Conservation (phyloP, 2,329 filamentous ascomycete species). For the Fusarium palustre region DNA sequence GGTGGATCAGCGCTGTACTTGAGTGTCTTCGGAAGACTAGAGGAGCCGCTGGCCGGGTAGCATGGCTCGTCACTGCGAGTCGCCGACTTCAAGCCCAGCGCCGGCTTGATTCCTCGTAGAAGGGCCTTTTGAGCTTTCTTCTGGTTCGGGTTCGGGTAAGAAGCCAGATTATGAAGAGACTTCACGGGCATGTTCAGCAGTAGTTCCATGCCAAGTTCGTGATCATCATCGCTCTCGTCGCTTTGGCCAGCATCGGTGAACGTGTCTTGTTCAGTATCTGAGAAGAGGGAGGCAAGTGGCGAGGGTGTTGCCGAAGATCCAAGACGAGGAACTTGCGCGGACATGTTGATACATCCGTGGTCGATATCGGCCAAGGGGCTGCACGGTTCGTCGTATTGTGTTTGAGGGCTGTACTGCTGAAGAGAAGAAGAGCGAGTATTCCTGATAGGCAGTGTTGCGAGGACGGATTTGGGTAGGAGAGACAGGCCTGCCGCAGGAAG, state of each 20-base stretch:
- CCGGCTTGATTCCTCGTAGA: slow-evolving; percentile 48
- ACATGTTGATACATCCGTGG: slow-evolving; percentile 45
- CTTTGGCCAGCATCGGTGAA: slow-evolving; percentile 42
- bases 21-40: slow-evolving; percentile 19
- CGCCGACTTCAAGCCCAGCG: slow-evolving; percentile 25
- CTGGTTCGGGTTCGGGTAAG: slow-evolving; percentile 67
- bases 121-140: slow-evolving; percentile 63
- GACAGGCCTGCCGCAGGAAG: slow-evolving; percentile 49
- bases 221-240: slow-evolving; percentile 49
- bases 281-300: slow-evolving; percentile 35
- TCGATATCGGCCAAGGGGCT: slow-evolving; percentile 53
- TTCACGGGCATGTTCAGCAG: slow-evolving; percentile 59
- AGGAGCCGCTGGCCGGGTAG: slow-evolving; percentile 13
- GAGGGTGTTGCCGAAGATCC: slow-evolving; percentile 46
- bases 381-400: slow-evolving; percentile 65
- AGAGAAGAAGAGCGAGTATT: slow-evolving; percentile 37
- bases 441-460: slow-evolving; percentile 53
- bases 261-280: slow-evolving; percentile 31
- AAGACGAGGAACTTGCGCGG: slow-evolving; percentile 44
- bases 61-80: slow-evolving; percentile 26
- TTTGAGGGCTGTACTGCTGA: slow-evolving; percentile 63
- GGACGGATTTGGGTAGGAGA: slow-evolving; percentile 53
- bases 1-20: slow-evolving; percentile 11
- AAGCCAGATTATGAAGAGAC: slow-evolving; percentile 65
- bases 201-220: slow-evolving; percentile 47